A percentile compares a stretch with the other conserved stretches of the same genome.
These are phyloP conservation scores for Ophiostoma himal-ulmi DNA, from an alignment of 2,329 filamentous ascomycete genomes.

Conservation along the genomic window DNA sequence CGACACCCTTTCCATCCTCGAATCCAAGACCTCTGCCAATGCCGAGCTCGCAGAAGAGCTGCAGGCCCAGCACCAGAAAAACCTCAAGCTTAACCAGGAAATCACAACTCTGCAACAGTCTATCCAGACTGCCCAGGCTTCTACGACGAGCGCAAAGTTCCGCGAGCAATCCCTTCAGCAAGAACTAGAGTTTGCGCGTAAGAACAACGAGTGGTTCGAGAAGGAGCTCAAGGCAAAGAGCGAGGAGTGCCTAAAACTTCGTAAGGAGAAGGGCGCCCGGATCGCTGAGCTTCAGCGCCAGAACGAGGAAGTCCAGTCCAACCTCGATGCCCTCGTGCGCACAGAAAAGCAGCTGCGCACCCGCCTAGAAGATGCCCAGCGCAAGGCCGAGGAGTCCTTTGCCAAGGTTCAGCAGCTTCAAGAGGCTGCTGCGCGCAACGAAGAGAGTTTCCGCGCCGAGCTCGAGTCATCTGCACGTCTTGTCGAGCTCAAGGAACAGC, in stretches of 20 bases:
- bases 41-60: constrained; percentile 82
- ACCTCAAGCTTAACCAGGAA: constrained; percentile 75
- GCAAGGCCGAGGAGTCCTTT: constrained; percentile 80
- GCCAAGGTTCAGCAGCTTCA: constrained; percentile 77
- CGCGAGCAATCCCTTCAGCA: constrained; percentile 85
- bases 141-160: constrained; percentile 77
- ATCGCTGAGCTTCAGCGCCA: constrained; percentile 83
- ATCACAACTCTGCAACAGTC: constrained; percentile 75
- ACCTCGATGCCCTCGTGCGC: constrained; percentile 69
- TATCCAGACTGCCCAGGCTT: constrained; percentile 73
- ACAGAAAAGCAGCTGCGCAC: constrained; percentile 75
- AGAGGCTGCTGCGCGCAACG: constrained; percentile 72
- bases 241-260: constrained; percentile 78
- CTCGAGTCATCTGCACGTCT: constrained; percentile 74
- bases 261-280: constrained; percentile 89
- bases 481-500: constrained; percentile 73
- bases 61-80: constrained; percentile 81
- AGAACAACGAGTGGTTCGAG: constrained; percentile 90
- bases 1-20: constrained; percentile 80
- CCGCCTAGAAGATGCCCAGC: constrained; percentile 74
- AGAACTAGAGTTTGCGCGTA: constrained; percentile 80
- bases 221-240: constrained; percentile 85
- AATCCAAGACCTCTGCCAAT: constrained; percentile 82
- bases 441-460: constrained; percentile 82
- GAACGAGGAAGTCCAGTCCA: constrained; percentile 76